Evolutionary conservation across 2,329 filamentous ascomycete genomes (phyloP).

Genomic region (Pseudogymnoascus destructans): DNA sequence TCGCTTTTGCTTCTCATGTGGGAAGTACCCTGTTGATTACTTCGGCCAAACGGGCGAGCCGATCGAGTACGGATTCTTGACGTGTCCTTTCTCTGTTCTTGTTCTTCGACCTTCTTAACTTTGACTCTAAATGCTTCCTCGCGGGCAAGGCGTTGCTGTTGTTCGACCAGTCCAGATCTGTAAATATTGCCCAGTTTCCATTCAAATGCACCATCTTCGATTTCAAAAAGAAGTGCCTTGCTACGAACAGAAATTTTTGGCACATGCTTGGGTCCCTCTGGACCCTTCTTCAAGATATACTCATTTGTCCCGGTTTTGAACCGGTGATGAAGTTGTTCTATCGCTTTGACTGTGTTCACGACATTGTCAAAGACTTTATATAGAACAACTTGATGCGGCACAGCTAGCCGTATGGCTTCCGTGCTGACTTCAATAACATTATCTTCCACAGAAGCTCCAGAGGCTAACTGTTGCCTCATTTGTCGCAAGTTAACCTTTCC

Average conservation of each 20-base stretch:
- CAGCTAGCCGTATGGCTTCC: conserved; percentile 74
- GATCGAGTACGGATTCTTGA: conserved; percentile 44
- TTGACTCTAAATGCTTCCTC: conserved; percentile 86
- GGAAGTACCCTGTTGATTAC: conserved; percentile 18
- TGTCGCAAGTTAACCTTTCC: conserved; percentile 70
- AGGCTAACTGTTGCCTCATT: conserved; percentile 52
- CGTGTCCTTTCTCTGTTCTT: conserved; percentile 43
- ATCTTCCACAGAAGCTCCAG: conserved; percentile 50
- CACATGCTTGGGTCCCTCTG: conserved; percentile 73
- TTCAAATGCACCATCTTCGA: conserved; percentile 93
- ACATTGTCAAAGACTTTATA: conserved; percentile 90
- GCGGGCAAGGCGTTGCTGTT: conserved; percentile 76
- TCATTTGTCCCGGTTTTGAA: conserved; percentile 81
- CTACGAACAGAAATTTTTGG: conserved; percentile 75
- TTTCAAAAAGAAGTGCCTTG: conserved; percentile 73
- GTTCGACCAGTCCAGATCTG: conserved; percentile 73
- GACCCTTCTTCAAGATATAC: conserved; percentile 73
- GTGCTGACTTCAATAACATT: conserved; percentile 71
- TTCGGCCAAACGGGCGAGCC: conserved; percentile 24
- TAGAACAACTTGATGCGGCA: conserved; percentile 84
- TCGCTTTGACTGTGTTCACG: conserved; percentile 74
- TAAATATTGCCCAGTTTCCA: conserved; percentile 96
- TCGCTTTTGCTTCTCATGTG: conserved; percentile 26
- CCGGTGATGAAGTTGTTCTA: conserved; percentile 82
- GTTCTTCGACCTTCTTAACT: conserved; percentile 67